Evolutionary conservation across 2,329 filamentous ascomycete genomes (phyloP), one percentile per base, ranked within the genome.

Genomic region (Eurotiales sp.): DNA sequence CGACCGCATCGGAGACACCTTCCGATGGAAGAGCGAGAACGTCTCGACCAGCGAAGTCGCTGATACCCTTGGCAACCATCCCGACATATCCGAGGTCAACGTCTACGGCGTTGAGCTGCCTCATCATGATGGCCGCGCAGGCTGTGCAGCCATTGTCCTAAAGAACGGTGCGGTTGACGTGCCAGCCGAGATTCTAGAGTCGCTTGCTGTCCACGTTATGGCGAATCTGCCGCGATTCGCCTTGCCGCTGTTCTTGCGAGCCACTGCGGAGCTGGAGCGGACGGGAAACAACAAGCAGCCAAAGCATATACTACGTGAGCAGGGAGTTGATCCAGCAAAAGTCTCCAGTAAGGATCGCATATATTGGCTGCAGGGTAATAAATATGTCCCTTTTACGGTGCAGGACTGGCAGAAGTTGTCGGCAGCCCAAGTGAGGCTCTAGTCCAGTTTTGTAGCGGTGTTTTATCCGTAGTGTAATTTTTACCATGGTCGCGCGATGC

Each of bases 261-360:
- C 90, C 5, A 78, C 85, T 7, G 75, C 72, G 22, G 77, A 79
- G 22, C 77, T 82, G 58, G 82, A 86, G 61, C 77, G 82, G 1
- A 95, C 90, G 4, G 89, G 90, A 0, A 96, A 90, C 43, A 87
- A 90, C 62, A 96, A 96, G 76, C 88, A 95, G 72, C 86, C 91
- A 71, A 96, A 96, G 70, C 82, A 86, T 56, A 70, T 74, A 0
- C 66, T 95, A 56, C 77, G 88, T n/a, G 75, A 77, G 2, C 80
- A 91, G 56, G 90, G 90, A 0, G 87, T 92, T 0, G 81, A 88
- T 60, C 87, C 86, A 0, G 68, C 62, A 3, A 58, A 60, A 8
- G 61, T 72, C 11, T 59, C 59, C 5, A 46, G 61, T 22, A 56
- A 58, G 2, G 78, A 82, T 56, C 65, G 64, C 37, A 74, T 88